A percentile compares a stretch with the other conserved stretches of the same genome.
These are phyloP conservation scores for Colletotrichum karsti DNA, from an alignment of 2,329 filamentous ascomycete species.

Conservation along the genomic window DNA sequence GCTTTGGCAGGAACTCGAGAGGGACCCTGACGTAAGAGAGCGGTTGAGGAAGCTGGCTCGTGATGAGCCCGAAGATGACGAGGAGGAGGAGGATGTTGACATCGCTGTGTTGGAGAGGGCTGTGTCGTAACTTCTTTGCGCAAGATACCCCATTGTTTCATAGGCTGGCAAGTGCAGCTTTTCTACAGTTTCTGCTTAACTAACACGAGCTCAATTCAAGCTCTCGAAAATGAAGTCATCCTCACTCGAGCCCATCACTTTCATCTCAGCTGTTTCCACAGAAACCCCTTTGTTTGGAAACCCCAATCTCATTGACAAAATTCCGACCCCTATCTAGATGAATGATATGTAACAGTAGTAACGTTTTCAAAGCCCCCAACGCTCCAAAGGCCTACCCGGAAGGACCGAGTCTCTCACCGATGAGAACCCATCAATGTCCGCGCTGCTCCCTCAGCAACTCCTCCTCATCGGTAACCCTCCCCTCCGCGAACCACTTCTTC, in stretches of 20 bases:
- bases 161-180: background rate
- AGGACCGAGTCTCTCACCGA: background rate
- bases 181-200: background rate
- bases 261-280: too few relatives aligned
- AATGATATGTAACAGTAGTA: background rate
- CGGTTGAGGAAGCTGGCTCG: slow-evolving; percentile 50
- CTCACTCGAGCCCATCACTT: too few relatives aligned
- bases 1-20: slow-evolving; percentile 67
- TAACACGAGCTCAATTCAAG: too few relatives aligned
- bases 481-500: background rate
- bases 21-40: slow-evolving; percentile 53
- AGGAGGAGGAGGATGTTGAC: background rate
- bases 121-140: slow-evolving; percentile 1
- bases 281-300: too few relatives aligned
- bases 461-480: background rate
- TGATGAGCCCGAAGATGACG: slow-evolving; percentile 32
- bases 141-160: slow-evolving; percentile 11
- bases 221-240: background rate
- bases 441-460: background rate
- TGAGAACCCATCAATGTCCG: background rate
- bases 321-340: too few relatives aligned
- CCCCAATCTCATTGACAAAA: too few relatives aligned
- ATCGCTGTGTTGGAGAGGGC: background rate
- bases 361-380: background rate
- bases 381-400: too few relatives aligned